Evolutionary conservation across 768 basidiomycete genomes (phyloP), one percentile per base, ranked within the genome.

Genomic region (Tulasnella sp.): DNA sequence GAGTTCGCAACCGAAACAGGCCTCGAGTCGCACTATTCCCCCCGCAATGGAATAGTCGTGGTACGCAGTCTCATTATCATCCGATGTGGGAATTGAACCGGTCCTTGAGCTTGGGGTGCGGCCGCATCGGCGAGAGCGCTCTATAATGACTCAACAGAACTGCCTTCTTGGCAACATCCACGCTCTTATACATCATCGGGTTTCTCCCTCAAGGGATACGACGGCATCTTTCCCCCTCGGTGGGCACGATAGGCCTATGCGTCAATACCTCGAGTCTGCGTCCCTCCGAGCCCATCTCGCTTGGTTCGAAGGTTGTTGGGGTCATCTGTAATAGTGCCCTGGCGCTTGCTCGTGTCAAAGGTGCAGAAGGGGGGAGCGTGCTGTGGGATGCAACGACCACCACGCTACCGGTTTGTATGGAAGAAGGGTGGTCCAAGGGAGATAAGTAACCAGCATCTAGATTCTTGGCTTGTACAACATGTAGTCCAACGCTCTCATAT

Each of bases 221-320:
- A 44, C 24, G 43, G 26, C n/a, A 30, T 61, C n/a, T 7, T 61
- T n/a, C 34, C 55, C 56, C 7, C 61, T 53, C 17, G 61, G 61
- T 24, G 52, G 61, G 19, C 45, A 55, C 53, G 61, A 61, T 38
- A 45, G 49, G 54, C 54, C 53, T 15, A 61, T 61, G 47, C 45
- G 45, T 23, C 44, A 56, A 30, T 56, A 47, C 45, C 32, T 61
- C 11, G 61, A 61, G 29, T 56, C 53, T 15, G 3, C 11, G 0
- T 44, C 53, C 11, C 61, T 61, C n/a, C 52, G 56, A 29, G 61
- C 27, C 1, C 61, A 41, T 8, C 48, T 61, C 0, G 1, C 27
- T 13, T 19, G 8, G 11, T n/a, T 11, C 47, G 7, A 45, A 27
- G 15, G 61, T 56, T 3, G 21, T 61, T 4, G 61, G 24, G 8